Evolutionary conservation across 2,329 filamentous ascomycete genomes (phyloP).

Genomic region (Aureobasidium mangrovei): DNA sequence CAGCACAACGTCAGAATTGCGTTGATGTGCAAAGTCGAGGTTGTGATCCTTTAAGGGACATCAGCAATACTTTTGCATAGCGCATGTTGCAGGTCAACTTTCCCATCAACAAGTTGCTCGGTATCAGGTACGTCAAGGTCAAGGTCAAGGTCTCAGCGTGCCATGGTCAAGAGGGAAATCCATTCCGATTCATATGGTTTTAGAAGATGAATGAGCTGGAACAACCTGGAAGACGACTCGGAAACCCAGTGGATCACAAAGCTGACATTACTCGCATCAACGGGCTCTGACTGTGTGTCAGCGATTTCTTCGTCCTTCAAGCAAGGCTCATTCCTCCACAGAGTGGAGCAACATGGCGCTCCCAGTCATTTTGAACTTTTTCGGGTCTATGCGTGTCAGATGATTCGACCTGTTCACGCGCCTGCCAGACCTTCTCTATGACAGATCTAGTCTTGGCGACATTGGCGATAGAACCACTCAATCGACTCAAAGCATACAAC

Average conservation of each 20-base stretch:
- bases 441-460: constrained; percentile 38
- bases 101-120: constrained; percentile 27
- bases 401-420: constrained; percentile 30
- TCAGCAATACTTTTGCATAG: neutral
- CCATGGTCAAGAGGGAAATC: neutral
- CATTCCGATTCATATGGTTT: neutral
- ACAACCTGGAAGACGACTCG: neutral
- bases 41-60: constrained; percentile 12
- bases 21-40: constrained; percentile 19
- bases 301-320: constrained; percentile 16
- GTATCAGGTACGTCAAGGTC: constrained; percentile 27
- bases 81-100: neutral
- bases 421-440: constrained; percentile 41
- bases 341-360: constrained; percentile 34
- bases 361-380: constrained; percentile 34
- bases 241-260: too few relatives aligned
- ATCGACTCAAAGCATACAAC: constrained; percentile 32
- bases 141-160: neutral
- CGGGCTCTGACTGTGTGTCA: neutral
- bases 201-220: too few relatives aligned
- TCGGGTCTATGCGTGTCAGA: constrained; percentile 11
- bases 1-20: constrained; percentile 25
- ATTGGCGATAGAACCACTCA: constrained; percentile 37
- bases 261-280: neutral
- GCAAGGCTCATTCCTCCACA: constrained; percentile 36